Conservation (phyloP, 1,284 basidiomycete genomes). For the Malassezia obtusa region DNA sequence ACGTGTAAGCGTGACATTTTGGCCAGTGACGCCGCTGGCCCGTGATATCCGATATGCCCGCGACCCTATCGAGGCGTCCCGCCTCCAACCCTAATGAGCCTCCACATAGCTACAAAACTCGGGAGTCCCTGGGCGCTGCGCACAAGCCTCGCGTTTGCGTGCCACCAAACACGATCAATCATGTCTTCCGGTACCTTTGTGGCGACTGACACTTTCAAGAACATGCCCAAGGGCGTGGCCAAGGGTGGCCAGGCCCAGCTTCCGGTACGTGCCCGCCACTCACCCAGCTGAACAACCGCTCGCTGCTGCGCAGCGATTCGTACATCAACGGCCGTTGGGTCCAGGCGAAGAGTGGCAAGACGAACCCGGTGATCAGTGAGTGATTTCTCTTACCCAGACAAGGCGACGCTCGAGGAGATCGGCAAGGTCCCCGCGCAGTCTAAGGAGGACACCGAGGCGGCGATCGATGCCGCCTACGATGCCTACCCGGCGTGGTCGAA, state of each 20-base stretch:
- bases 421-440: conserved; percentile 38
- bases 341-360: conserved; percentile 25
- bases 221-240: conserved; percentile 40
- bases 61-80: too few relatives aligned
- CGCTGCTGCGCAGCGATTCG: conserved; percentile 30
- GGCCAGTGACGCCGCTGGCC: conserved; percentile 17
- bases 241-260: conserved; percentile 41
- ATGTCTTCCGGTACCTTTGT: neutral
- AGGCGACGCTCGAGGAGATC: conserved; percentile 40
- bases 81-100: neutral
- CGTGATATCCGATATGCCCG: too few relatives aligned
- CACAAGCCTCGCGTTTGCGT: too few relatives aligned
- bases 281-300: conserved; percentile 26
- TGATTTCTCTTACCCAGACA: conserved; percentile 18
- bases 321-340: conserved; percentile 44
- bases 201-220: neutral
- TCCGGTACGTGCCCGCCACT: conserved; percentile 16
- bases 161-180: neutral
- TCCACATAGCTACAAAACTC: neutral
- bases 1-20: conserved; percentile 45
- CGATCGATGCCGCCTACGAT: conserved; percentile 35
- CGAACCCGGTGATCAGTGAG: conserved; percentile 32
- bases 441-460: conserved; percentile 28
- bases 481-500: conserved; percentile 39
- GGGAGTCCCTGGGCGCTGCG: too few relatives aligned